phyloP scores from a whole-genome alignment of 257 asterid species.

The Ilex aquifolium region DNA sequence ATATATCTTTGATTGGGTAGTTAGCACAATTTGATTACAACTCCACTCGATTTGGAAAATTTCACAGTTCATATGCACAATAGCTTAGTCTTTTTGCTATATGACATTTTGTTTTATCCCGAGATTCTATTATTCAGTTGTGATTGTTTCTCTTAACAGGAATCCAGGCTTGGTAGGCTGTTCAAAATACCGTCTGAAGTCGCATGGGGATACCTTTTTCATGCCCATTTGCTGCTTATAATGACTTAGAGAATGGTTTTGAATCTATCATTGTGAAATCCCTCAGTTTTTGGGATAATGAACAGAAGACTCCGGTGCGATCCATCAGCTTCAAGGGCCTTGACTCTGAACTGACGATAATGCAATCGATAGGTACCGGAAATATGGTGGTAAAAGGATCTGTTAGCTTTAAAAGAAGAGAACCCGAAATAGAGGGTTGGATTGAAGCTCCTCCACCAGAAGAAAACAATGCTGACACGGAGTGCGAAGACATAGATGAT shows the following conservation, averaged over 20 bases:
- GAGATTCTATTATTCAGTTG: too few species aligned
- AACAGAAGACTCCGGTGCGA: conserved; percentile 19
- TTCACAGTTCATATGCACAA: too few species aligned
- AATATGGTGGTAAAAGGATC: conserved; percentile 29
- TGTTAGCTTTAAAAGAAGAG: conserved; percentile 22
- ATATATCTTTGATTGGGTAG: too few species aligned
- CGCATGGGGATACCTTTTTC: conserved; percentile 81
- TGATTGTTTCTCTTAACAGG: conserved; percentile 19
- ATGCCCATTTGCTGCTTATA: conserved; percentile 43
- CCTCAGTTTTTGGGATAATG: conserved; percentile 24
- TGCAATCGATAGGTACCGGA: conserved; percentile 34
- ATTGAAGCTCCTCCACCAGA: conserved; percentile 18
- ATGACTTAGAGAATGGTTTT: conserved; percentile 46
- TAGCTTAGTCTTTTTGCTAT: too few species aligned
- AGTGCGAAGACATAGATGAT: conserved; percentile 12
- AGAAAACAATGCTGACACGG: background rate
- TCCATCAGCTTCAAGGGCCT: conserved; percentile 34
- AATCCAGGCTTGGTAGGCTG: conserved; percentile 28
- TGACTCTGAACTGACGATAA: conserved; percentile 22
- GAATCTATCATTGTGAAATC: conserved; percentile 50
- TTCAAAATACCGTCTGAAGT: conserved; percentile 20
- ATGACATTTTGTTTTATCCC: too few species aligned
- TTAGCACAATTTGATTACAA: too few species aligned
- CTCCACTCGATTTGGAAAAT: too few species aligned
- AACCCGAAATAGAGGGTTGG: conserved; percentile 4